Base-by-base conservation (phyloP, 495 filamentous ascomycete species). In the Podospora appendiculata region DNA sequence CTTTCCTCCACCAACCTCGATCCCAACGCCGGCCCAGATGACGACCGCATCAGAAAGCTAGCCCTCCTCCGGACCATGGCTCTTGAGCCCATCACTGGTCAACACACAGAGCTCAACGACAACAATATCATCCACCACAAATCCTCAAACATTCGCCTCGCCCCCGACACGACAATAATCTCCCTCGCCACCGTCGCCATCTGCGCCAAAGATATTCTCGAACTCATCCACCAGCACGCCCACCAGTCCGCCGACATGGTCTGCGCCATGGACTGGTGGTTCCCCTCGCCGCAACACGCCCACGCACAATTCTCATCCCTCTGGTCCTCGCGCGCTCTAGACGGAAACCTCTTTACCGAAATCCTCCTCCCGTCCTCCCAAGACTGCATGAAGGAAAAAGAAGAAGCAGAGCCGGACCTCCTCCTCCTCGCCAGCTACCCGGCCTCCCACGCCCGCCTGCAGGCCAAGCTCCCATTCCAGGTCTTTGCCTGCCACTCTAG, bases 401-500 rank as follows among this genome's bases (percentile, higher is more conserved):
- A 25, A 25, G 25, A 25, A 25, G 2, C 2, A 38, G 65, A 68
- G 1, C 65, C 67, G 59, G 69, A 79, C 44, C 57, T 79, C 40
- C 76, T 79, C 40, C 76, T 79, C 48, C 76, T 69, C 65, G 69
- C 72, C 50, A 62, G 76, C 44, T 53, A 58, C 2, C 43, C 34
- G 7, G 45, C 67, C 9, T 57, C 58, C 14, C 41, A 12, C 13
- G 47, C 41, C 11, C 58, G 68, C 16, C 68, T 68, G 39, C 17
- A 45, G 4, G 46, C 44, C 8, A 50, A 56, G 9, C 58, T 58
- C 34, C 73, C 78, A 0, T 75, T 79, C 52, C 78, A 81, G 61
- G 77, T 81, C 0, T 79, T 78, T 42, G 69, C 73, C 1, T 79
- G 77, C 60, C 79, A 77, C 77, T 78, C 79, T 41, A 77, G 75